These are phyloP conservation scores for Ustilago loliicola DNA, from an alignment of 1,284 basidiomycete genomes.

Conservation along the genomic window DNA sequence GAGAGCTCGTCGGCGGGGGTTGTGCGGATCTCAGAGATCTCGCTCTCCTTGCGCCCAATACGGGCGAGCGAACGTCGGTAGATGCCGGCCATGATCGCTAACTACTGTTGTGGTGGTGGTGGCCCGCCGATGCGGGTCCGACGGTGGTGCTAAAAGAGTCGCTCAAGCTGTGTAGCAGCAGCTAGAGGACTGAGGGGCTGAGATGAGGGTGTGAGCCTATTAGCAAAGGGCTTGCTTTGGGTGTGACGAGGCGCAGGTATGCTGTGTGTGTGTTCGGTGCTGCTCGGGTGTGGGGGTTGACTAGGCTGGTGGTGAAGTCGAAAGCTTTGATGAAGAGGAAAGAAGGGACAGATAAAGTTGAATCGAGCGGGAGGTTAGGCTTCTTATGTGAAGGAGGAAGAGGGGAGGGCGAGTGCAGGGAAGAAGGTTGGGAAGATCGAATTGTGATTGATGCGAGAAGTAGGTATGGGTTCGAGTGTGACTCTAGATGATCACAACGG, in stretches of 20 bases:
- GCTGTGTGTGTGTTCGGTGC: neutral
- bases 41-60: conserved; percentile 45
- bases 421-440: neutral
- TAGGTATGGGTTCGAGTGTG: conserved; percentile 1
- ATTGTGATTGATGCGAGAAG: conserved; percentile 1
- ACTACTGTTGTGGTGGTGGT: conserved; percentile 22
- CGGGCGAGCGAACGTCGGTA: conserved; percentile 51
- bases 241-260: neutral
- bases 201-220: neutral
- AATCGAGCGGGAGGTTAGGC: neutral
- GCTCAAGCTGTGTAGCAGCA: conserved; percentile 34
- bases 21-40: conserved; percentile 45
- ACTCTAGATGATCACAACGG: conserved; percentile 32
- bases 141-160: conserved; percentile 11
- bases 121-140: conserved; percentile 33
- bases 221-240: neutral
- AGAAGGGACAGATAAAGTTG: neutral
- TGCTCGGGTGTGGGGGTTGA: neutral
- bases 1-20: conserved; percentile 60
- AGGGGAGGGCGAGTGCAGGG: neutral
- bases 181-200: conserved; percentile 15
- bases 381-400: conserved; percentile 5
- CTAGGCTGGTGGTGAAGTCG: conserved; percentile 1
- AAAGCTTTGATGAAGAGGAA: neutral
- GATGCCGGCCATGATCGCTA: conserved; percentile 46